phyloP scores from a whole-genome alignment of 2,329 filamentous ascomycete genomes.

The Aspergillus oerlinghausenensis region DNA sequence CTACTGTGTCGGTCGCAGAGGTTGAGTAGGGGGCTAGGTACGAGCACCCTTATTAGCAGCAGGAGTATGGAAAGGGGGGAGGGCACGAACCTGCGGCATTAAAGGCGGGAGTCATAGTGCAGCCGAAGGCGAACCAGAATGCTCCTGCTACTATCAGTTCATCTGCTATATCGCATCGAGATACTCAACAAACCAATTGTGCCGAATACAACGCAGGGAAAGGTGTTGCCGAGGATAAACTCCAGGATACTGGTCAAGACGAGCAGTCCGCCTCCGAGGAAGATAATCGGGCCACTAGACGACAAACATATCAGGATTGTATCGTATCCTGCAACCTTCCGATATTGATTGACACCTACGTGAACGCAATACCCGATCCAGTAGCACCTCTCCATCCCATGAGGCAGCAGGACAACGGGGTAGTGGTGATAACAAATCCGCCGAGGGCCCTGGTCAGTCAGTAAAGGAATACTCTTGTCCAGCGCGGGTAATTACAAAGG shows the following conservation, averaged over 20 bases:
- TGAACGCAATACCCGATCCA: constrained; percentile 22
- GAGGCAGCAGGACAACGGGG: constrained; percentile 21
- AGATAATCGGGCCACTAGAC: constrained; percentile 47
- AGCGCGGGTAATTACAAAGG: constrained; percentile 22
- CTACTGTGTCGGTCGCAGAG: constrained; percentile 19
- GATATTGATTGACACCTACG: constrained; percentile 6
- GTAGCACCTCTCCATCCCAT: constrained; percentile 25
- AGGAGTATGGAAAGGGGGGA: neutral
- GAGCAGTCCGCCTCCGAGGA: constrained; percentile 53
- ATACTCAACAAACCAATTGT: constrained; percentile 40
- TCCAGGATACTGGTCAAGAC: constrained; percentile 51
- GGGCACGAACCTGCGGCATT: constrained; percentile 46
- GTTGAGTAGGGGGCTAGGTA: constrained; percentile 22
- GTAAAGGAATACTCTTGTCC: neutral
- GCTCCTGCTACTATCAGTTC: constrained; percentile 22
- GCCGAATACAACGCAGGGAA: constrained; percentile 55
- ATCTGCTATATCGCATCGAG: neutral
- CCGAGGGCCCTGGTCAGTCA: constrained; percentile 16
- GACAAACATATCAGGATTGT: neutral
- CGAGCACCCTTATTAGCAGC: neutral
- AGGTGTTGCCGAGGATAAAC: constrained; percentile 57
- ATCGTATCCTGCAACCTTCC: no score
- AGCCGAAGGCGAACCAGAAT: constrained; percentile 56
- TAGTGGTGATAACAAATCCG: constrained; percentile 24
- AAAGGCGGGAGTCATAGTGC: constrained; percentile 51